Evolutionary conservation across 495 filamentous ascomycete species (phyloP).

Genomic region (Glutinoglossum americanum): DNA sequence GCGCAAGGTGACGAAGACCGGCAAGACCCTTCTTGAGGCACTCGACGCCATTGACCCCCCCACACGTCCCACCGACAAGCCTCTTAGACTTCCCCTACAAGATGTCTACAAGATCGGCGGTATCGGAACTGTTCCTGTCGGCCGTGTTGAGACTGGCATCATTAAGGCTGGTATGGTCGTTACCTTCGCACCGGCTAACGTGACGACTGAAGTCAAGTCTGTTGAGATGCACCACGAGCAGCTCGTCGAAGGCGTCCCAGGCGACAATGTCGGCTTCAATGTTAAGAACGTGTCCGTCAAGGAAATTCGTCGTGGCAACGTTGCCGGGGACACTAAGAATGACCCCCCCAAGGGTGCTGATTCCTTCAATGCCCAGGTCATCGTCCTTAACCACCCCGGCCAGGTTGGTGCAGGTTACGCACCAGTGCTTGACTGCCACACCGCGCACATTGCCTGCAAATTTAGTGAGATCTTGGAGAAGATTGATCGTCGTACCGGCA

Average conservation of each 20-base stretch:
- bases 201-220: slow-evolving; percentile 99
- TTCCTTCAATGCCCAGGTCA: slow-evolving; percentile 98
- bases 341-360: slow-evolving; percentile 78
- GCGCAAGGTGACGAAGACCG: slow-evolving; percentile 28
- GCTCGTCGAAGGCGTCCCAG: slow-evolving; percentile 84
- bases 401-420: slow-evolving; percentile 98
- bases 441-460: slow-evolving; percentile 99
- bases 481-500: slow-evolving; percentile 99
- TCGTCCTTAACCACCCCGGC: slow-evolving; percentile 99
- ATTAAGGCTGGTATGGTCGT: slow-evolving; percentile 98
- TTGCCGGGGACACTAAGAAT: slow-evolving; percentile 98
- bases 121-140: slow-evolving; percentile 98
- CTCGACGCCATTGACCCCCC: slow-evolving; percentile 93
- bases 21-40: slow-evolving; percentile 98
- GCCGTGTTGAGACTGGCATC: slow-evolving; percentile 98
- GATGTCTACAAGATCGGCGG: slow-evolving; percentile 99
- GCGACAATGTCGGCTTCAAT: slow-evolving; percentile 99
- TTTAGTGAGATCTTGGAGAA: slow-evolving; percentile 96
- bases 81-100: slow-evolving; percentile 98
- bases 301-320: slow-evolving; percentile 99
- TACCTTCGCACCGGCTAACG: slow-evolving; percentile 87
- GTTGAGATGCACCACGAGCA: slow-evolving; percentile 99
- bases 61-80: slow-evolving; percentile 84
- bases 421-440: slow-evolving; percentile 97
- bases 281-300: slow-evolving; percentile 99